Percentiles rank a stretch among this genome's conserved stretches.
Conservation (phyloP, 1,139 yeast species). For the Suhomyces wounanorum region DNA sequence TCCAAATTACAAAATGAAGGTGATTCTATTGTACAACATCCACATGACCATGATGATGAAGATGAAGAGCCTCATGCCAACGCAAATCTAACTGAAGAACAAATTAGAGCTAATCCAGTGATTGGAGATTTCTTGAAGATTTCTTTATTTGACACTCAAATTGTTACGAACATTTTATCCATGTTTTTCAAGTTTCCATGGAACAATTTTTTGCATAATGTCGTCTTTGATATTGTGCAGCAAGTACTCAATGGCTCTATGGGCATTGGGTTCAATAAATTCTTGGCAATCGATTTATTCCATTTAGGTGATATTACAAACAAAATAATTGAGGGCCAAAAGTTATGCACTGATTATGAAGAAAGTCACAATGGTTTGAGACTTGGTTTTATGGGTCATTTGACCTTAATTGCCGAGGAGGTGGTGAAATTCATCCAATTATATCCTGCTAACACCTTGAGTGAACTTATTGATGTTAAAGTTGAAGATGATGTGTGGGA, state of each 20-base stretch:
- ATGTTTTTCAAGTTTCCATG: slow-evolving; percentile 95
- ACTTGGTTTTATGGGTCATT: slow-evolving; percentile 96
- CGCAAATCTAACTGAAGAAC: slow-evolving; percentile 57
- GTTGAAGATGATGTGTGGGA: slow-evolving; percentile 73
- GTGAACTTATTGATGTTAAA: slow-evolving; percentile 60
- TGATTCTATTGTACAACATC: slow-evolving; percentile 29
- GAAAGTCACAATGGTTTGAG: slow-evolving; percentile 63
- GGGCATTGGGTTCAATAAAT: slow-evolving; percentile 86
- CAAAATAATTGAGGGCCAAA: slow-evolving; percentile 81
- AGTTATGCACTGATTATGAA: slow-evolving; percentile 70
- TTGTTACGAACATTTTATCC: slow-evolving; percentile 71
- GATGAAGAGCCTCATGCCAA: slow-evolving; percentile 52
- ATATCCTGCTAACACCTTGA: slow-evolving; percentile 62
- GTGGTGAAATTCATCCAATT: slow-evolving; percentile 89
- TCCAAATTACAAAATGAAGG: slow-evolving; percentile 28
- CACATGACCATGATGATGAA: slow-evolving; percentile 31
- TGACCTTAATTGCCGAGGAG: slow-evolving; percentile 94
- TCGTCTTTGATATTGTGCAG: slow-evolving; percentile 95
- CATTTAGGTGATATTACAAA: slow-evolving; percentile 76
- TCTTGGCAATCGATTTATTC: slow-evolving; percentile 83
- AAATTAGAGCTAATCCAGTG: slow-evolving; percentile 70
- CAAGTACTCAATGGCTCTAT: slow-evolving; percentile 94
- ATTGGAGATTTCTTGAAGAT: slow-evolving; percentile 90
- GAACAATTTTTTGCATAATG: slow-evolving; percentile 97
- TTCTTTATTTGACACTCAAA: slow-evolving; percentile 78